These are phyloP conservation scores for Neotropicomus parvogracilis DNA, from an alignment of 1,284 basidiomycete species.

Conservation along the genomic window DNA sequence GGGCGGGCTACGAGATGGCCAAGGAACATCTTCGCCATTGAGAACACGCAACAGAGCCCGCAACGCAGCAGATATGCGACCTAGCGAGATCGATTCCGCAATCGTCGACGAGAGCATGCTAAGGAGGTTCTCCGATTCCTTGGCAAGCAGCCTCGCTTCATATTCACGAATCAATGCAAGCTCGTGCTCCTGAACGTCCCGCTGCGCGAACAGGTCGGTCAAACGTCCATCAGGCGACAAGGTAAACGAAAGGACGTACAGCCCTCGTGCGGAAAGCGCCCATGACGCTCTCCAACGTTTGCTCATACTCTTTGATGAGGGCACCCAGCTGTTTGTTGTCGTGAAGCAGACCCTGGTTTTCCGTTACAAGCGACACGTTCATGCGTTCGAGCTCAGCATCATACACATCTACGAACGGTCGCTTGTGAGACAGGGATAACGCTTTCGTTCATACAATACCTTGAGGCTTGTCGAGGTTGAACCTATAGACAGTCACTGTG, in stretches of 20 bases:
- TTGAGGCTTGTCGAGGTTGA: constrained; percentile 89
- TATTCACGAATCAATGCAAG: constrained; percentile 90
- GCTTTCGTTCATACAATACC: constrained; percentile 45
- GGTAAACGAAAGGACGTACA: constrained; percentile 48
- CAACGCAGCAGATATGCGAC: constrained; percentile 69
- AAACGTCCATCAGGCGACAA: neutral
- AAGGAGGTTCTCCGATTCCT: constrained; percentile 70
- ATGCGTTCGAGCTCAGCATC: constrained; percentile 91
- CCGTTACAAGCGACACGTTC: constrained; percentile 76
- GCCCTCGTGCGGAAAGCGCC: constrained; percentile 88
- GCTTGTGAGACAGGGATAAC: neutral
- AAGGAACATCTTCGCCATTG: constrained; percentile 62
- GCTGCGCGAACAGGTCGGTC: constrained; percentile 45
- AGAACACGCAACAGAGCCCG: constrained; percentile 71
- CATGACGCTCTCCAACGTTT: constrained; percentile 95
- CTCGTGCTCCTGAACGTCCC: constrained; percentile 92
- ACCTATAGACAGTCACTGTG: constrained; percentile 38
- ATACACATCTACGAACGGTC: constrained; percentile 68
- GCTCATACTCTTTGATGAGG: constrained; percentile 94
- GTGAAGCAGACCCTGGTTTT: constrained; percentile 86
- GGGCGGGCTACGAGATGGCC: constrained; percentile 6
- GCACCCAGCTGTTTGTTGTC: constrained; percentile 94
- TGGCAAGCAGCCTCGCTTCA: constrained; percentile 75
- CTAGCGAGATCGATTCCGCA: constrained; percentile 65
- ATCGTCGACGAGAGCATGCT: constrained; percentile 61